Conservation (phyloP, 768 basidiomycete genomes). For the Chalciporus pseudorubinellus region DNA sequence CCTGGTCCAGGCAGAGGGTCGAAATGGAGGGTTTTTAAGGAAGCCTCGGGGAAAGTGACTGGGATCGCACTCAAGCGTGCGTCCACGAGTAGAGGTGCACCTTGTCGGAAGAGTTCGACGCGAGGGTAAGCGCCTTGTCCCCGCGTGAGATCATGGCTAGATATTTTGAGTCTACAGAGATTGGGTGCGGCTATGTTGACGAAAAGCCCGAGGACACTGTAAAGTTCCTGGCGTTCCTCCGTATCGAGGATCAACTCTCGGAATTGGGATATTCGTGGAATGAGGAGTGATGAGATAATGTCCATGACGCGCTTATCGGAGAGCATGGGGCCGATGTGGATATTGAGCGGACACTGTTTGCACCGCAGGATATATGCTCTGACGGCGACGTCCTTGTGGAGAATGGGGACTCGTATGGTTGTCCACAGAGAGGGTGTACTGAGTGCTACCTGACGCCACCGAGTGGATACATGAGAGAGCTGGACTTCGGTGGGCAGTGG, state of each 20-base stretch:
- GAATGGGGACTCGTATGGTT: constrained; percentile 31
- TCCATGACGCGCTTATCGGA: constrained; percentile 25
- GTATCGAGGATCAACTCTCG: constrained; percentile 32
- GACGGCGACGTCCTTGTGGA: constrained; percentile 28
- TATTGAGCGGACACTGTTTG: constrained; percentile 29
- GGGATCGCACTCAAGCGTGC: constrained; percentile 33
- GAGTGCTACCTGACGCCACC: constrained; percentile 37
- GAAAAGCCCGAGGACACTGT: constrained; percentile 22
- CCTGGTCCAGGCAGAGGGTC: constrained; percentile 33
- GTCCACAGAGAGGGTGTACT: constrained; percentile 36
- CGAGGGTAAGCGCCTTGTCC: constrained; percentile 28
- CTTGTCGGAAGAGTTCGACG: constrained; percentile 32
- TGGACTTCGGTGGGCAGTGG: constrained; percentile 34
- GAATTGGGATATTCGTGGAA: constrained; percentile 31
- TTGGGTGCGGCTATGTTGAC: constrained; percentile 22
- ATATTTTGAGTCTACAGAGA: constrained; percentile 30
- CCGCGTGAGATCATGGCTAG: constrained; percentile 22
- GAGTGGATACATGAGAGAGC: constrained; percentile 35
- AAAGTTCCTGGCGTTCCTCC: constrained; percentile 32
- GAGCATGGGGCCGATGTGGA: constrained; percentile 31
- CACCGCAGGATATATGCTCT: constrained; percentile 32
- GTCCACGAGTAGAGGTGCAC: constrained; percentile 31
- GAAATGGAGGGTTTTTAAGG: constrained; percentile 33
- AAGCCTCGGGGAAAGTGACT: constrained; percentile 28
- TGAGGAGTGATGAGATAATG: constrained; percentile 24